Base-by-base conservation (phyloP, 139 green algal species). In the Chlamydomonas asymmetrica region DNA sequence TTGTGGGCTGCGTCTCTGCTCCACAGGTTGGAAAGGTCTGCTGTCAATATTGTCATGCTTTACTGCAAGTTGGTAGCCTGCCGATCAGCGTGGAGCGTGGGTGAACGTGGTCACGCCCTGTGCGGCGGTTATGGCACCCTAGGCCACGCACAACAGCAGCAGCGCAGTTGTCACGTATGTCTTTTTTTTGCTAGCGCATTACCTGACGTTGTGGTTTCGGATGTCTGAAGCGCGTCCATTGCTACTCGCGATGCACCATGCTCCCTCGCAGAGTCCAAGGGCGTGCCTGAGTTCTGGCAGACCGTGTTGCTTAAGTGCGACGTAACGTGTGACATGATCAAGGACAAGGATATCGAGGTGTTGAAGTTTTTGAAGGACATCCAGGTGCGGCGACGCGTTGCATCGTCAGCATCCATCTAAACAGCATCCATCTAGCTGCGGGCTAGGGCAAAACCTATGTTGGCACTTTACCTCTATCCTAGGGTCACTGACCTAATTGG, bases 251-350 rank as follows among this genome's bases (percentile, higher is more conserved):
- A n/a, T n/a, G n/a, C n/a, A n/a, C n/a, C n/a, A n/a, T n/a, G n/a
- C n/a, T 41, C 7, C 6, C 40, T 9, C 63, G 25, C 65, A 76
- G 67, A 76, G 0, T 61, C 40, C 71, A 84, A 77, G 61, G 92
- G 93, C 80, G 90, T 98, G 49, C 94, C 94, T 25, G 87, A 94
- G 52, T 98, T 98, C 80, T 98, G 94, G 94, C 69, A 89, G 16
- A 85, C 75, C 1, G 92, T 91, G 27, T 70, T 98, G 57, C 82
- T 86, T 34, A 90, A 91, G 68, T 88, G 91, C 79, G 88, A 94
- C 31, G 74, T 85, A 38, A 85, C 89, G 20, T 74, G 70, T 34
- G 76, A 85, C 39, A 77, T 88, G 80, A 91, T 94, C 31, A 91
- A 84, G 37, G 94, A 97, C 61, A 95, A 97, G 82, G 95, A 98